Evolutionary conservation across 129 eudicot genomes (phyloP), one percentile per base, ranked within the genome.

Genomic region (Logfia minima): DNA sequence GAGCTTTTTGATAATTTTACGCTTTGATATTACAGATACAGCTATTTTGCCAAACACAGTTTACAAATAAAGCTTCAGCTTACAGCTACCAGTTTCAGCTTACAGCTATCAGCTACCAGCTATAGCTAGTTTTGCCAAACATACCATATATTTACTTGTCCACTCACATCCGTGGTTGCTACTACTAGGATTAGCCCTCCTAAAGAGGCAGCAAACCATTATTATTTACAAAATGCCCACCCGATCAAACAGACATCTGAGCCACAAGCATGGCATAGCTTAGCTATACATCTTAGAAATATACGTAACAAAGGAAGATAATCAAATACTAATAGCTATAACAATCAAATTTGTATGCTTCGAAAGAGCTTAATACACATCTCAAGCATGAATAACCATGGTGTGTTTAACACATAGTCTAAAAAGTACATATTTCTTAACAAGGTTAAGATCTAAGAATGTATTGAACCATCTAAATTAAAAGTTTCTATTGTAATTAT

Each of bases 101-200:
- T n/a, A n/a, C n/a, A n/a, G n/a, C n/a, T n/a, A n/a, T n/a, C n/a
- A n/a, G n/a, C n/a, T n/a, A n/a, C n/a, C n/a, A n/a, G n/a, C n/a
- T n/a, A n/a, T n/a, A n/a, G n/a, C n/a, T n/a, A n/a, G n/a, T n/a
- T n/a, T n/a, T n/a, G n/a, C n/a, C n/a, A n/a, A n/a, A n/a, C n/a
- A n/a, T n/a, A n/a, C n/a, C n/a, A n/a, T 91, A 58, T 83, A 76
- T 21, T 80, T 37, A 73, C 88, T 90, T 3, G 80, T 81, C 34
- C n/a, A 74, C 70, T 88, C 83, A 61, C 98, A 93, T 69, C 84
- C 78, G 59, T 60, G 55, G 64, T 82, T 85, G 65, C 58, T 72
- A 66, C 85, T 45, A 77, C 86, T 45, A 79, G 85, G 79, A 82
- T 87, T 88, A 63, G 75, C 75, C 83, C 96, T 90, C 89, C 98